Conservation (phyloP, 2,329 filamentous ascomycete species). For the Anthostomella pinea region DNA sequence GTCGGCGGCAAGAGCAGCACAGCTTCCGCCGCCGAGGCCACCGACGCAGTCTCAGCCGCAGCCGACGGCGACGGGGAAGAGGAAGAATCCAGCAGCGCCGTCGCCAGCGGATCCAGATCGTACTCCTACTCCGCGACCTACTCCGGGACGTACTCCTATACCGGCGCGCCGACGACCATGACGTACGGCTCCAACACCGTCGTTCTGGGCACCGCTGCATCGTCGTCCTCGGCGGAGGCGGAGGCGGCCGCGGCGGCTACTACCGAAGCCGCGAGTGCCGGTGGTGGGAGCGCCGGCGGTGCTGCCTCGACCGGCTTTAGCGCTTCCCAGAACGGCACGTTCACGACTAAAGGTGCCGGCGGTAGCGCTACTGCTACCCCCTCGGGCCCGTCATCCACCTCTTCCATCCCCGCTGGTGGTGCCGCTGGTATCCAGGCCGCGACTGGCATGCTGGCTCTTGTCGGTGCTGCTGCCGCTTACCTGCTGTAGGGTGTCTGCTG, state of each 20-base stretch:
- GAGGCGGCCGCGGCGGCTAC: background rate
- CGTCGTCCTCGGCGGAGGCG: too few relatives aligned
- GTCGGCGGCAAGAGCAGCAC: constrained; percentile 5
- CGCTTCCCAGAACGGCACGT: constrained; percentile 17
- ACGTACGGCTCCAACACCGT: background rate
- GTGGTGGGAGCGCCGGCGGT: constrained; percentile 1
- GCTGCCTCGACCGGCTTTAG: constrained; percentile 16
- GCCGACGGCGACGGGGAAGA: constrained; percentile 1
- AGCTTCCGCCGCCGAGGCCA: constrained; percentile 1
- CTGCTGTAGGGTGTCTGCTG: constrained; percentile 13
- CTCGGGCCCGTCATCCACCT: constrained; percentile 16
- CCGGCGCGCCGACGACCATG: background rate
- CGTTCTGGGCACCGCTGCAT: too few relatives aligned
- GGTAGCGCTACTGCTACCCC: constrained; percentile 20
- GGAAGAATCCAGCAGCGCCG: background rate
- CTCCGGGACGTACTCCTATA: too few relatives aligned
- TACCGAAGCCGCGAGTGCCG: constrained; percentile 1
- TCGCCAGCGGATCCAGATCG: constrained; percentile 1
- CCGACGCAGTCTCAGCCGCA: background rate
- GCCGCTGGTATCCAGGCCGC: constrained; percentile 11
- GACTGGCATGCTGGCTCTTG: constrained; percentile 19
- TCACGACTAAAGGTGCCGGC: constrained; percentile 8
- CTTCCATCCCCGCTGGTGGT: constrained; percentile 13
- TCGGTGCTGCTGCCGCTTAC: constrained; percentile 15
- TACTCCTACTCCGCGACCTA: background rate